Base-by-base conservation (phyloP, 805 yeast species). In the Metschnikowia cerradonensis region DNA sequence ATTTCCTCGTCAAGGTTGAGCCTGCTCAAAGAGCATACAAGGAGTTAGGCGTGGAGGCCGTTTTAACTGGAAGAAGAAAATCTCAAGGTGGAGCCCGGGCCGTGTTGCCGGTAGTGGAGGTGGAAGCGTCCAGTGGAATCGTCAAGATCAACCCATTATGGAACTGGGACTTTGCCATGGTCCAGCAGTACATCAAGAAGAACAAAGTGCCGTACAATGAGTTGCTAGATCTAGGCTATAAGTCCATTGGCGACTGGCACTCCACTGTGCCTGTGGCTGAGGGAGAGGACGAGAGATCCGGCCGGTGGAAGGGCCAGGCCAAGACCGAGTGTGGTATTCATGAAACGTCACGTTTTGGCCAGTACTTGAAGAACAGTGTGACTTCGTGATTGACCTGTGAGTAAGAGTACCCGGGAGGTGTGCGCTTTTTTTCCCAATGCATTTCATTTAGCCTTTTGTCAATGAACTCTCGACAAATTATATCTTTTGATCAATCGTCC, bases 241-340 rank as follows among this genome's bases (percentile, higher is more conserved):
- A 90, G 62, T 88, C 96, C 0, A 80, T 92, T 14, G 98, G 98
- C 1, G 98, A 92, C 67, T 92, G 91, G 80, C 98, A 92, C 67
- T 88, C 96, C 1, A 92, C 98, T 0, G 82, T 71, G 31, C 97
- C 98, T 2, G 96, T 89, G 10, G 78, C 72, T 6, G 96, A 87
- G 41, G 96, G 95, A 8, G 97, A 90, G 64, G 97, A 92, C 63
- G 98, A 92, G 67, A 80, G 98, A 57, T 82, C 94, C n/a, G 98
- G 98, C 0, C 80, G 98, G 62, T 92, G 98, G 98, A 86, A 87
- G 73, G 97, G 97, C 2, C 80, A 86, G 65, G 78, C 82, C 10
- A 92, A 92, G 73, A 90, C 96, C 0, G 98, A 92, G 66, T 92
- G 98, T 70, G 98, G 98, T 2, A 90, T 92, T 48, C 98, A 92